Evolutionary conservation across 495 filamentous ascomycete genomes (phyloP).

Genomic region (Aspergillus saccharolyticus): DNA sequence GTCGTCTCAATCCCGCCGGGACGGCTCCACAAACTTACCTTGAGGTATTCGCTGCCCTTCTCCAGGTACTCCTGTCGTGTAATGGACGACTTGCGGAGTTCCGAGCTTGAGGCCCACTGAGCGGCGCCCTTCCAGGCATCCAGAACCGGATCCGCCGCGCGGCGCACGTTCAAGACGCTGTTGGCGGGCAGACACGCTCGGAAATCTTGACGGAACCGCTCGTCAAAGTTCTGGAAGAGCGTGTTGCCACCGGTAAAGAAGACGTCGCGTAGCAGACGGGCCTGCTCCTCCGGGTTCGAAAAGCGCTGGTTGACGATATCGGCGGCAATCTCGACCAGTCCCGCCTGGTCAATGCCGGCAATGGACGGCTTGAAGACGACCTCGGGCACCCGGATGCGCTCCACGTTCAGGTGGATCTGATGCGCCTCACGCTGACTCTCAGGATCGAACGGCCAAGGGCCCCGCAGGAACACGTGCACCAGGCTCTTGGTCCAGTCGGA

Average conservation of each 20-base stretch:
- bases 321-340: conserved; percentile 81
- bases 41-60: conserved; percentile 80
- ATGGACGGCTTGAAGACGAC: conserved; percentile 94
- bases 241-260: conserved; percentile 95
- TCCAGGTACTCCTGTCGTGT: conserved; percentile 75
- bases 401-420: conserved; percentile 92
- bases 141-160: conserved; percentile 65
- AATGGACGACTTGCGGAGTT: conserved; percentile 40
- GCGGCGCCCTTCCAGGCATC: conserved; percentile 95
- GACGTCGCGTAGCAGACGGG: conserved; percentile 71
- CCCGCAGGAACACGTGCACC: conserved; percentile 82
- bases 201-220: conserved; percentile 69
- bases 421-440: conserved; percentile 75
- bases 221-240: conserved; percentile 80
- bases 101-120: conserved; percentile 56
- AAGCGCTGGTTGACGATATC: conserved; percentile 81
- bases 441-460: conserved; percentile 78
- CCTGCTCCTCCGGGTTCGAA: conserved; percentile 48
- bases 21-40: conserved; percentile 46
- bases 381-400: conserved; percentile 93
- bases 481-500: conserved; percentile 89
- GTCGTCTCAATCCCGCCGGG: background rate
- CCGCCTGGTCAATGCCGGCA: conserved; percentile 91
- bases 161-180: conserved; percentile 57
- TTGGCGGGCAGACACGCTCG: conserved; percentile 65